Base-by-base conservation (phyloP, 2,329 filamentous ascomycete genomes). In the Cryphonectria nitschkei region DNA sequence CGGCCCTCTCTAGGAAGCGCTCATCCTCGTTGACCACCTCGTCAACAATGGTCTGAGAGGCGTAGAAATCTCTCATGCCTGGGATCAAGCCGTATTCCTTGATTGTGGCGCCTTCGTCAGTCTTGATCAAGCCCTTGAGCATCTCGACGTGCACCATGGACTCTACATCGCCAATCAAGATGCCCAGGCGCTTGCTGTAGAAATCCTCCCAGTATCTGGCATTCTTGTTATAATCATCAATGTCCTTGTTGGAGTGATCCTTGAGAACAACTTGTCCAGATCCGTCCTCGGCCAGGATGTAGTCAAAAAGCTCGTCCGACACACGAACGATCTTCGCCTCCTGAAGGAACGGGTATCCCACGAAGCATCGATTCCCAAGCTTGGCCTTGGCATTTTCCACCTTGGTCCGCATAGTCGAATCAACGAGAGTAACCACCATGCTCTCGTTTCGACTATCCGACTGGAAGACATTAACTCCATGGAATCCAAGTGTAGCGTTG, bases 361-460 rank as follows among this genome's bases (percentile, higher is more conserved):
- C 93, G 78, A 94, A 94, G 72, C 97, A 95, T 72, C 91, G 90
- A 80, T 95, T 88, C 61, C 95, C 95, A 61, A 99, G 86, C 78
- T 94, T 95, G 65, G 84, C 82, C 79, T 94, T 93, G 69, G 95
- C 95, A 68, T 88, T 83, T 75, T 93, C 90, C 32, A 90, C 85
- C 74, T 88, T 92, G 64, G 92, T 90, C 50, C 92, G 90, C 70
- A 84, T 82, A 74, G 95, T 93, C 0, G 93, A 89, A 52, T 93
- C 91, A 43, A 90, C 86, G 65, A 99, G 84, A 1, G 93, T 97
- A 70, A 98, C 88, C 34, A 98, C 89, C 90, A 98, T 95, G 80
- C 95, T 99, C 80, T 98, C 95, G 78, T 98, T 98, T 65, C 94
- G 91, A 79, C 95, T 98, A 75, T 98, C 96, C 76, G 95, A 90